Evolutionary conservation across 2,329 filamentous ascomycete genomes (phyloP).

Genomic region (Fusarium sp.): DNA sequence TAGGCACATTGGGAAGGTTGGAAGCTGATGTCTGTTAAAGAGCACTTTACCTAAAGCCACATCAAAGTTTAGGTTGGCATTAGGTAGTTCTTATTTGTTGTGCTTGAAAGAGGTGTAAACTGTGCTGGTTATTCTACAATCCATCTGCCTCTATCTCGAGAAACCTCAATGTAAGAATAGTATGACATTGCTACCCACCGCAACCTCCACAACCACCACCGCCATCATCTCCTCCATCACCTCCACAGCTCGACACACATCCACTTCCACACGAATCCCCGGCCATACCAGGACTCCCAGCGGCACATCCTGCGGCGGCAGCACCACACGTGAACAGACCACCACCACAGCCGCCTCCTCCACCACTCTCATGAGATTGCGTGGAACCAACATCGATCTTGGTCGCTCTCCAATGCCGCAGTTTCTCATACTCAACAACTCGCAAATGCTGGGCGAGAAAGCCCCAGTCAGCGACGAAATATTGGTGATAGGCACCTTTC

Average conservation of each 20-base stretch:
- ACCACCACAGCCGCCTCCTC: slow-evolving; percentile 28
- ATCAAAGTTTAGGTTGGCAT: too few species aligned
- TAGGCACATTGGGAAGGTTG: too few species aligned
- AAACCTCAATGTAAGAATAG: fast-evolving
- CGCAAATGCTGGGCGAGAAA: slow-evolving; percentile 21
- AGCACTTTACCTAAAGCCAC: too few species aligned
- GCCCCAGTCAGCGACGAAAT: slow-evolving; percentile 48
- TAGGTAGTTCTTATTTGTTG: too few species aligned
- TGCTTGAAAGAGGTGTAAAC: too few species aligned
- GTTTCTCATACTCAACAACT: slow-evolving; percentile 40
- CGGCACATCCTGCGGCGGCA: slow-evolving; percentile 31
- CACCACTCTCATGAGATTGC: neutral
- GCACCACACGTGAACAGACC: slow-evolving; percentile 38
- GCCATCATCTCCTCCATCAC: slow-evolving; percentile 26
- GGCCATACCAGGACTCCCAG: slow-evolving; percentile 21
- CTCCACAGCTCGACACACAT: slow-evolving; percentile 37
- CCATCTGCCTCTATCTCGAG: too few species aligned
- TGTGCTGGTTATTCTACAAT: too few species aligned
- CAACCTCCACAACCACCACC: slow-evolving; percentile 39
- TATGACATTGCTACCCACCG: too few species aligned
- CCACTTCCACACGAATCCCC: slow-evolving; percentile 43
- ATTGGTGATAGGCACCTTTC: slow-evolving; percentile 47
- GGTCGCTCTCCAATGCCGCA: slow-evolving; percentile 44
- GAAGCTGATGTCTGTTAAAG: too few species aligned
- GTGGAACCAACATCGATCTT: slow-evolving; percentile 30